phyloP scores from a whole-genome alignment of 2,329 filamentous ascomycete species.

The Lachnellula willkommii region DNA sequence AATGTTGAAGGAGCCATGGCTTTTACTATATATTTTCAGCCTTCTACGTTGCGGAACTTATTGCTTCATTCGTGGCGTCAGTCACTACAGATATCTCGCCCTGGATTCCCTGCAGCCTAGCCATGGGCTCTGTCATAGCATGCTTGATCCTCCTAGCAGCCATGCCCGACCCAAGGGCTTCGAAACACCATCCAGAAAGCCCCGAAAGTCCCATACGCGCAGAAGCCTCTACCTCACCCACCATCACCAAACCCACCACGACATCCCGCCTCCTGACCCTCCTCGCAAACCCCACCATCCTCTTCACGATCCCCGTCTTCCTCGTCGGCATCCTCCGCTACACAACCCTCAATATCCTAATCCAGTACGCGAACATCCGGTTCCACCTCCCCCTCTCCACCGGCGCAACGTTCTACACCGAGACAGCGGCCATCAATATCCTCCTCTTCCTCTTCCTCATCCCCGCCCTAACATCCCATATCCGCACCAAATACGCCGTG shows the following conservation, averaged over 20 bases:
- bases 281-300: slow-evolving; percentile 17
- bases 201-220: not conserved
- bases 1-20: slow-evolving; percentile 21
- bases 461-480: slow-evolving; percentile 17
- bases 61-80: slow-evolving; percentile 26
- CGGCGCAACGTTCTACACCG: slow-evolving; percentile 29
- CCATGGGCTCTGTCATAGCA: slow-evolving; percentile 20
- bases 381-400: slow-evolving; percentile 26
- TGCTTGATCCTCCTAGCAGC: slow-evolving; percentile 20
- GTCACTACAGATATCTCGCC: slow-evolving; percentile 28
- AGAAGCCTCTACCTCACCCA: not conserved
- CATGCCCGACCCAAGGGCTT: slow-evolving; percentile 16
- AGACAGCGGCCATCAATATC: slow-evolving; percentile 29
- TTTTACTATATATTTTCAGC: slow-evolving; percentile 32
- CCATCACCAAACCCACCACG: not conserved
- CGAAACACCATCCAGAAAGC: not conserved
- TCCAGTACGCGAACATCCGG: slow-evolving; percentile 30
- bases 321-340: slow-evolving; percentile 29
- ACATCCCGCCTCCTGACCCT: slow-evolving; percentile 7
- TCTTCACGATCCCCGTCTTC: slow-evolving; percentile 26
- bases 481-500: slow-evolving; percentile 16
- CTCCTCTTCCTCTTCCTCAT: slow-evolving; percentile 27
- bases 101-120: slow-evolving; percentile 28
- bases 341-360: slow-evolving; percentile 27
- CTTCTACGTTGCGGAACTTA: slow-evolving; percentile 29